Evolutionary conservation across 305 asterid species (phyloP).

Genomic region (Fraxinus velutina): DNA sequence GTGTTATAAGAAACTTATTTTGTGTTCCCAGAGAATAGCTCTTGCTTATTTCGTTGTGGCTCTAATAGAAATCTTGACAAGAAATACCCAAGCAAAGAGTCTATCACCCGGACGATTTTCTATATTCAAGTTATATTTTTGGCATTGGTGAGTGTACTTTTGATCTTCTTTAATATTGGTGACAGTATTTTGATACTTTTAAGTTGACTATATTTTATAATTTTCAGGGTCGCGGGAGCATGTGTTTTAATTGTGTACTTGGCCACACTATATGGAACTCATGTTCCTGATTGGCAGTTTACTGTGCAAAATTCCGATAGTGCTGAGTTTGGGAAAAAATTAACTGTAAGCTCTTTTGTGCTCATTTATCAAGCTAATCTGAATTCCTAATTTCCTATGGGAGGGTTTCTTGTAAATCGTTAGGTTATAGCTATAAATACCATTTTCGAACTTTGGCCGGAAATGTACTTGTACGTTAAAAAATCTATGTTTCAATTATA

Average conservation of each 20-base stretch:
- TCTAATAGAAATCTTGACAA: constrained; percentile 34
- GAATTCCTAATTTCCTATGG: background rate
- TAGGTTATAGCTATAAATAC: background rate
- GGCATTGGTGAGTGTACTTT: constrained; percentile 57
- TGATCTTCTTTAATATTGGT: constrained; percentile 1
- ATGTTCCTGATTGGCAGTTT: constrained; percentile 76
- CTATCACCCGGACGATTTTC: constrained; percentile 28
- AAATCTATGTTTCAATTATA: background rate
- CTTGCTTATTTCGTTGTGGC: constrained; percentile 47
- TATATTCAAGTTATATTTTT: constrained; percentile 35
- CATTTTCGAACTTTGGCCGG: background rate
- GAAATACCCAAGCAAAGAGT: constrained; percentile 20
- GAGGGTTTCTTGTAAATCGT: background rate
- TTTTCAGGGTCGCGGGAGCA: constrained; percentile 53
- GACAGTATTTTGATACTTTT: background rate
- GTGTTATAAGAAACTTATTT: constrained; percentile 1
- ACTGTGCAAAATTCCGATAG: constrained; percentile 44
- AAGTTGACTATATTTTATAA: background rate
- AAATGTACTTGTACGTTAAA: background rate
- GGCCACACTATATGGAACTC: constrained; percentile 53
- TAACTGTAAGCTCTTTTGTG: constrained; percentile 43
- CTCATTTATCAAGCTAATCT: background rate
- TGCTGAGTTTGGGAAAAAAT: constrained; percentile 47
- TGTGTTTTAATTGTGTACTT: constrained; percentile 52
- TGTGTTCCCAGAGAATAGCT: constrained; percentile 47